Evolutionary conservation across 179 eudicot species (phyloP).

Genomic region (Silene noctiflora): DNA sequence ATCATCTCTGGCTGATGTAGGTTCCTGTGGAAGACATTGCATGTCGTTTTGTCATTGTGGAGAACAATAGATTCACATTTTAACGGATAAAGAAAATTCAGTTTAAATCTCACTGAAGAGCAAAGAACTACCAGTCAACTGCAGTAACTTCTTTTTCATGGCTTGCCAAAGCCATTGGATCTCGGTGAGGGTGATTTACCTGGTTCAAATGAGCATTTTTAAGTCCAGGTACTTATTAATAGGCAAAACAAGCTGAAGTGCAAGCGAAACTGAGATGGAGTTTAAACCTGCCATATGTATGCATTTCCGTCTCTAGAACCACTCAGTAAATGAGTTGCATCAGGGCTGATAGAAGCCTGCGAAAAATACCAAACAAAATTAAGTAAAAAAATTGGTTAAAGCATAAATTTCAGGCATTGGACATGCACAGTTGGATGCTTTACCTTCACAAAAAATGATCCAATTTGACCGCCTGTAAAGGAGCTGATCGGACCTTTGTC

Average conservation of each 20-base stretch:
- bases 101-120: not conserved
- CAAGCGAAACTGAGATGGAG: slow-evolving; percentile 11
- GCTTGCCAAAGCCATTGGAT: slow-evolving; percentile 56
- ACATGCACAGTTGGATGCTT: slow-evolving; percentile 1
- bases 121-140: slow-evolving; percentile 63
- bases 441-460: slow-evolving; percentile 86
- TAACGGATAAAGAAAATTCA: not conserved
- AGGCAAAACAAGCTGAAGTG: not conserved
- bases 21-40: slow-evolving; percentile 45
- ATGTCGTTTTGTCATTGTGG: not conserved
- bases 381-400: not conserved
- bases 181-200: slow-evolving; percentile 60
- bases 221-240: not conserved
- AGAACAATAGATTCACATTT: not conserved
- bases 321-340: slow-evolving; percentile 78
- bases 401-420: not conserved
- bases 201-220: slow-evolving; percentile 21
- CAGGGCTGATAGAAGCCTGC: slow-evolving; percentile 88
- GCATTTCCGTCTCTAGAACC: slow-evolving; percentile 92
- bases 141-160: slow-evolving; percentile 89
- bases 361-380: slow-evolving; percentile 10
- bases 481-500: slow-evolving; percentile 79
- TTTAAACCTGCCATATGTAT: slow-evolving; percentile 88
- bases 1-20: slow-evolving; percentile 66
- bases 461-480: slow-evolving; percentile 64